Base-by-base conservation (phyloP, 768 basidiomycete species). In the Tylopilus balloui region DNA sequence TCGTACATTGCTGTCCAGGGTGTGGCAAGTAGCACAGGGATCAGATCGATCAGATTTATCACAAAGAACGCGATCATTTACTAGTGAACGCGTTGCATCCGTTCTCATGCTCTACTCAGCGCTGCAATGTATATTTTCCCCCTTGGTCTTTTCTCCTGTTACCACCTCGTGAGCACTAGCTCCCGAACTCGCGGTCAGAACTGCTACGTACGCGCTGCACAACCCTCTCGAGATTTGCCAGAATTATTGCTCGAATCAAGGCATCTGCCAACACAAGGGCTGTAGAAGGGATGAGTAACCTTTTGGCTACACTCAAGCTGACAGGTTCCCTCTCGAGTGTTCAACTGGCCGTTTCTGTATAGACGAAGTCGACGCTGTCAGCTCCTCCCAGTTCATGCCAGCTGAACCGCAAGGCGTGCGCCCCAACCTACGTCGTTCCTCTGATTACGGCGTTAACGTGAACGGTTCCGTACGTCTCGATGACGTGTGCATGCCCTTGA, bases 1-100 rank as follows among this genome's bases (percentile, higher is more conserved):
- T 92, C 19, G 74, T 97, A 17, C 95, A 97, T 63, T 92, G 89
- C 51, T 99, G 95, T 72, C 93, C 95, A 0, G 88, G 87, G 10
- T 91, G 88, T 55, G 85, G 84, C 42, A 74, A 74, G 51, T 78
- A 69, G 80, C 32, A 31, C 19, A 42, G 37, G n/a, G n/a, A n/a
- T n/a, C n/a, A n/a, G n/a, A n/a, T n/a, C n/a, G n/a, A n/a, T n/a
- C n/a, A n/a, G n/a, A n/a, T n/a, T n/a, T n/a, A n/a, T n/a, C n/a
- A n/a, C n/a, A n/a, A n/a, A n/a, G n/a, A n/a, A n/a, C n/a, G n/a
- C n/a, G n/a, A n/a, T n/a, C n/a, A n/a, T n/a, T n/a, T n/a, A n/a
- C n/a, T n/a, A n/a, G n/a, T n/a, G n/a, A n/a, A n/a, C n/a, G n/a
- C n/a, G n/a, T n/a, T n/a, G n/a, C n/a, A n/a, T n/a, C n/a, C n/a